Evolutionary conservation across 257 asterid genomes (phyloP).

Genomic region (Fraxinus excelsior): DNA sequence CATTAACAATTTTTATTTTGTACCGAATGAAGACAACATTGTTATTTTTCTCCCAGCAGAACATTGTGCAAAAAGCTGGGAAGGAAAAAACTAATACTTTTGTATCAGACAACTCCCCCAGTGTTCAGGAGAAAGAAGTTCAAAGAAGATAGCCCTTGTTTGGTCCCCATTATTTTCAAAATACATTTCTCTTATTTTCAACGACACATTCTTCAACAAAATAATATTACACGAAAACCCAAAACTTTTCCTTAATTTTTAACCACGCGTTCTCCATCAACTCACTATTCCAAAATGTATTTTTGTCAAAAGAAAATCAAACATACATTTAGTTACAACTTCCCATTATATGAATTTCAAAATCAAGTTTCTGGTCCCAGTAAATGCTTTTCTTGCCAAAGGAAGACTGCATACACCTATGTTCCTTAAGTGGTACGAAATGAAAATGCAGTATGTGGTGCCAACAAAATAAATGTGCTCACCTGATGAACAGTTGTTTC

Average conservation of each 20-base stretch:
- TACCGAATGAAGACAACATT: neutral
- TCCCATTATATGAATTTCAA: neutral
- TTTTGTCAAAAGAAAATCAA: too few relatives aligned
- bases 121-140: neutral
- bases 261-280: too few relatives aligned
- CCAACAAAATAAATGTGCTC: slow-evolving; percentile 18
- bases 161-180: too few relatives aligned
- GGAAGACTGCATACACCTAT: neutral
- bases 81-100: too few relatives aligned
- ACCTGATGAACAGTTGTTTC: slow-evolving; percentile 87
- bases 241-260: too few relatives aligned
- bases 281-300: too few relatives aligned
- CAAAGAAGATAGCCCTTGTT: neutral
- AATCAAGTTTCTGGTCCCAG: neutral
- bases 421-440: neutral
- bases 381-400: neutral
- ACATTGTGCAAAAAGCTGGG: too few relatives aligned
- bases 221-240: too few relatives aligned
- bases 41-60: neutral
- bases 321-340: neutral
- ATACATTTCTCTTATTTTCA: too few relatives aligned
- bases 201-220: too few relatives aligned
- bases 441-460: neutral
- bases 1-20: neutral
- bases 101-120: too few relatives aligned